A percentile compares a stretch with the other conserved stretches of the same genome.
Evolutionary conservation across 805 yeast genomes (phyloP).

Genomic region (Wickerhamia fluorescens): DNA sequence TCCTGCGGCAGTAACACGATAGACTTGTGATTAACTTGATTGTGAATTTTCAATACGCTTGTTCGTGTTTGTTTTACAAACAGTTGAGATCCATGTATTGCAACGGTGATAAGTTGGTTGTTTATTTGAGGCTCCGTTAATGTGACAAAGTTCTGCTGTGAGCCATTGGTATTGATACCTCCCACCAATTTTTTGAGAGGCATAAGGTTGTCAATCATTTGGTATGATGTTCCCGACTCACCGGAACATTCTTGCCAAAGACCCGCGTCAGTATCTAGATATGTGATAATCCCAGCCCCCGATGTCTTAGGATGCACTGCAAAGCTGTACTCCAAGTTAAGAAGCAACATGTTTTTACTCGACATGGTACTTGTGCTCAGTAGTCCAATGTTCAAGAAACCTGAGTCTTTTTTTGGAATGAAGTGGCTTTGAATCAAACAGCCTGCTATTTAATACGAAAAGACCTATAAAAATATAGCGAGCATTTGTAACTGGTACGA

Average conservation of each 20-base stretch:
- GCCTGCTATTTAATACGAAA: no score
- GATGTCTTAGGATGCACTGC: constrained; percentile 12
- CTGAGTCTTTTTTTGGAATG: no score
- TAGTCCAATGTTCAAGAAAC: no score
- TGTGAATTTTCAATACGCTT: constrained; percentile 5
- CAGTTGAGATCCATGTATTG: constrained; percentile 26
- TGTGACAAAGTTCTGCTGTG: constrained; percentile 13
- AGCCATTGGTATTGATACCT: no score
- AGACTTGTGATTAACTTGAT: constrained; percentile 9
- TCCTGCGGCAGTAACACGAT: constrained; percentile 7
- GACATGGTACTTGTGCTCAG: no score
- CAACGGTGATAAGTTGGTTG: constrained; percentile 28
- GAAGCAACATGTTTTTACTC: constrained; percentile 1
- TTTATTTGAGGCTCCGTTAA: constrained; percentile 26
- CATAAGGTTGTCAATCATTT: constrained; percentile 23
- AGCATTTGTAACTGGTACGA: no score
- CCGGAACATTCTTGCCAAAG: constrained; percentile 22
- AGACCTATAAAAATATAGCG: no score
- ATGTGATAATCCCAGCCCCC: constrained; percentile 8
- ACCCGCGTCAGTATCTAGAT: constrained; percentile 25
- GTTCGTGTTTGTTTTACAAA: constrained; percentile 26
- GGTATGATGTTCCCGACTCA: constrained; percentile 6
- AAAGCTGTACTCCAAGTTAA: constrained; percentile 23
- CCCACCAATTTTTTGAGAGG: constrained; percentile 11
- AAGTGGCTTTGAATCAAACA: no score